A percentile compares a stretch with the other conserved stretches of the same genome.
Evolutionary conservation across 352 stramenopile species (phyloP).

Genomic region (Phytophthora boehmeriae): DNA sequence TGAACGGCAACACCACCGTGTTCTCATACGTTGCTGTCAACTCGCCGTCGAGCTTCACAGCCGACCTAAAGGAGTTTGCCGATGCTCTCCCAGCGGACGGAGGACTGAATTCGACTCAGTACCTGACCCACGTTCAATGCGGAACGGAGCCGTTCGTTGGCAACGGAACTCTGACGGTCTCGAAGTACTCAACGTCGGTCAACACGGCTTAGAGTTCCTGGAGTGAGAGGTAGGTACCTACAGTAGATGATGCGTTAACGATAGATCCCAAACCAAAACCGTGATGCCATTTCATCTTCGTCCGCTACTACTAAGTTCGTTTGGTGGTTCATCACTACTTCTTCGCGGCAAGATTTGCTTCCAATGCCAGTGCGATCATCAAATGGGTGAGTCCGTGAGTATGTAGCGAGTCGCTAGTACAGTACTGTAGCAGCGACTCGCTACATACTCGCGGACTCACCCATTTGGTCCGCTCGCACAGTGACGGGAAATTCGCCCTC

Average conservation of each 20-base stretch:
- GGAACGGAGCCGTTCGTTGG: conserved; percentile 30
- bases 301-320: too few relatives aligned
- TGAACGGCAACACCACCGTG: conserved; percentile 38
- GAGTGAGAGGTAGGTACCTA: too few relatives aligned
- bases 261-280: too few relatives aligned
- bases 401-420: too few relatives aligned
- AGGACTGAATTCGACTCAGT: conserved; percentile 17
- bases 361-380: too few relatives aligned
- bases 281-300: too few relatives aligned
- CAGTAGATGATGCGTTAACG: too few relatives aligned
- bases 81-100: conserved; percentile 14
- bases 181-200: conserved; percentile 24
- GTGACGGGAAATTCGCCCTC: too few relatives aligned
- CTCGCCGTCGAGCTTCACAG: conserved; percentile 28
- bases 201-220: conserved; percentile 4
- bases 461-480: too few relatives aligned
- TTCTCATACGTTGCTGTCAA: conserved; percentile 36
- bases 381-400: too few relatives aligned
- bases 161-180: conserved; percentile 27
- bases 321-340: neutral
- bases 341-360: neutral
- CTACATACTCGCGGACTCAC: too few relatives aligned
- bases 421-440: too few relatives aligned
- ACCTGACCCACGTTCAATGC: conserved; percentile 22
- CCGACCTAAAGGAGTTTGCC: conserved; percentile 35